Percentiles rank a stretch among this genome's conserved stretches.
phyloP scores from a whole-genome alignment of 2,329 filamentous ascomycete species.

The Calonectria pseudoturangicola region DNA sequence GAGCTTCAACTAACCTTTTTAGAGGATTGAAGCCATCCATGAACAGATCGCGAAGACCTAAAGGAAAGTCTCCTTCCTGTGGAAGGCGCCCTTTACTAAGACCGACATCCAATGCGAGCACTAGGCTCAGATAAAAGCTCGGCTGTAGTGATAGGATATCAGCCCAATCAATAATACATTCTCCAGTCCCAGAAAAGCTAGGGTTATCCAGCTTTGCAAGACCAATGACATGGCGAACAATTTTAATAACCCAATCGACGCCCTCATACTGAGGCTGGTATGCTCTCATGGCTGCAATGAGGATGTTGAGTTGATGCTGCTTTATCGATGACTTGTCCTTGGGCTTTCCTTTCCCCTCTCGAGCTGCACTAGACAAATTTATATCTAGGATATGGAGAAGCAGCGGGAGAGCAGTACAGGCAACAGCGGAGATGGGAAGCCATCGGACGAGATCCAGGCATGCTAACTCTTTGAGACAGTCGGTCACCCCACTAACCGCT shows the following conservation, averaged over 20 bases:
- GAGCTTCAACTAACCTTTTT: not conserved
- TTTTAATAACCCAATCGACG: conserved; percentile 11
- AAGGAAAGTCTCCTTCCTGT: not conserved
- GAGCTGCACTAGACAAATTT: not conserved
- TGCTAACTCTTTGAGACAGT: conserved; percentile 5
- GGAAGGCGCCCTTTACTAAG: conserved; percentile 14
- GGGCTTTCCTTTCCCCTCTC: not conserved
- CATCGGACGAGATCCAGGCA: not conserved
- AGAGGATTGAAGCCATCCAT: conserved; percentile 22
- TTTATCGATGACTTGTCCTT: not conserved
- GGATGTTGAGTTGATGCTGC: conserved; percentile 19
- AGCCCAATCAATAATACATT: conserved; percentile 15
- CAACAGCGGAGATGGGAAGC: not conserved
- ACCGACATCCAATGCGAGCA: not conserved
- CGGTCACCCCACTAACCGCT: not conserved
- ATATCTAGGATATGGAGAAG: conserved; percentile 7
- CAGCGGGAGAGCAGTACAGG: not conserved
- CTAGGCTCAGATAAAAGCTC: conserved; percentile 10
- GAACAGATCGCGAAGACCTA: conserved; percentile 6
- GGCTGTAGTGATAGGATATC: conserved; percentile 3
- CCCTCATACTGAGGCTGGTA: conserved; percentile 16
- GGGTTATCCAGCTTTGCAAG: conserved; percentile 4
- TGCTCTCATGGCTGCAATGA: conserved; percentile 14
- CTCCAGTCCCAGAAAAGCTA: conserved; percentile 13
- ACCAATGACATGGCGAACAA: conserved; percentile 5